Evolutionary conservation across 2,329 filamentous ascomycete genomes (phyloP).

Genomic region (Penicillium vulpinum): DNA sequence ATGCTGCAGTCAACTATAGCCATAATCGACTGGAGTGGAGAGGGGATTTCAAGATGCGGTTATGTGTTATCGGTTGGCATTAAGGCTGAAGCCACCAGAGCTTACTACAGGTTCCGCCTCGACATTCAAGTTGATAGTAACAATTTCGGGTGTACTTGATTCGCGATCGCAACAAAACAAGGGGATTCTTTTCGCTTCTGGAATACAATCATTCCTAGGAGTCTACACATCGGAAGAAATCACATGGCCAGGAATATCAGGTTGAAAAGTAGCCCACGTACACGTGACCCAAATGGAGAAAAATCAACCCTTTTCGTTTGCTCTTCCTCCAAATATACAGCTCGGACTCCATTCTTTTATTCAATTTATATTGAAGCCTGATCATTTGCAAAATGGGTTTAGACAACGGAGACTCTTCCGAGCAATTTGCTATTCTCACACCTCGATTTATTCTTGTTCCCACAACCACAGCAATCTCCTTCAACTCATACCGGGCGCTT

Average conservation of each 20-base stretch:
- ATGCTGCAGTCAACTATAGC: not conserved
- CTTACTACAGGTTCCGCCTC: too few species aligned
- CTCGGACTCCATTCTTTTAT: not conserved
- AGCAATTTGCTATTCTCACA: constrained; percentile 21
- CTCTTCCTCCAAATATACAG: not conserved
- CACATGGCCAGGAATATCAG: not conserved
- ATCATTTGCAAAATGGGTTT: not conserved
- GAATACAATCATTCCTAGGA: too few species aligned
- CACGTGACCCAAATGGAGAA: not conserved
- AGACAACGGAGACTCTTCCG: not conserved
- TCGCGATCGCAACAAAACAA: too few species aligned
- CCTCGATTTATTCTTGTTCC: constrained; percentile 20
- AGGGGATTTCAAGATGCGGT: not conserved
- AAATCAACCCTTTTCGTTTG: not conserved
- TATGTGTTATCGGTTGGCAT: too few species aligned
- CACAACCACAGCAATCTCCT: constrained; percentile 18
- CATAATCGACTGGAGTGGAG: not conserved
- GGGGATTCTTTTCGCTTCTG: too few species aligned
- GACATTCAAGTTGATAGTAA: too few species aligned
- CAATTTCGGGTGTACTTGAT: too few species aligned
- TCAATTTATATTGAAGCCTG: not conserved
- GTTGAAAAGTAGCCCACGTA: not conserved
- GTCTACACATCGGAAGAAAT: not conserved
- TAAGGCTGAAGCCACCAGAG: too few species aligned
- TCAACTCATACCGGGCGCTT: constrained; percentile 17